A percentile compares a stretch with the other conserved stretches of the same genome.
Conservation (phyloP, 495 filamentous ascomycete species). For the Talaromyces adpressus region DNA sequence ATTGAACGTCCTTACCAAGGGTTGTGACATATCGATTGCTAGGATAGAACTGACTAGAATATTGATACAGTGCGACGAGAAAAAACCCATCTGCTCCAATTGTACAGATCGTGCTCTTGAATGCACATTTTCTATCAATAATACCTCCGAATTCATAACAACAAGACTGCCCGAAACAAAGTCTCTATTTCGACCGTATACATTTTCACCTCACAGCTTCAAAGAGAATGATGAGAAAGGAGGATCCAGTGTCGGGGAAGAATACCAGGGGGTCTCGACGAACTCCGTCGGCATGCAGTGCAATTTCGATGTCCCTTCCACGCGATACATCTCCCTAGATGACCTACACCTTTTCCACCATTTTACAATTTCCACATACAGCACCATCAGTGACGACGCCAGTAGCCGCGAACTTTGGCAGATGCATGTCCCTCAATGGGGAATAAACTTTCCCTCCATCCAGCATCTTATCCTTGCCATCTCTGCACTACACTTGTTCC, state of each 20-base stretch:
- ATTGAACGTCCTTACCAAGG: too few species aligned
- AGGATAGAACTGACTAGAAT: background rate
- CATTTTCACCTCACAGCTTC: constrained; percentile 12
- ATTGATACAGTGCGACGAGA: constrained; percentile 28
- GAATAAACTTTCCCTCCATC: constrained; percentile 35
- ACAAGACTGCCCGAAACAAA: background rate
- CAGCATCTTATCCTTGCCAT: constrained; percentile 38
- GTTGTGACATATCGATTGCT: too few species aligned
- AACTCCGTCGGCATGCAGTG: background rate
- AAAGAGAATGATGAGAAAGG: background rate
- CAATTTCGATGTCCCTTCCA: constrained; percentile 4
- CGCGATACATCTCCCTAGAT: constrained; percentile 18
- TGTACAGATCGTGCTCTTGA: constrained; percentile 22
- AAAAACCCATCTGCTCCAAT: constrained; percentile 23
- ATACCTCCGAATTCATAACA: background rate
- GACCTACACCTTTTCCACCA: constrained; percentile 34
- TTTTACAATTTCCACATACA: constrained; percentile 25
- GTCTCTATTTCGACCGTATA: constrained; percentile 20
- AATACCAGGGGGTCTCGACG: background rate
- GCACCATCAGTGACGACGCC: constrained; percentile 20
- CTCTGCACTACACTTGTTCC: constrained; percentile 35
- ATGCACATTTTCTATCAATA: constrained; percentile 17
- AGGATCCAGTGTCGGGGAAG: background rate
- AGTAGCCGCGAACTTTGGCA: constrained; percentile 28
- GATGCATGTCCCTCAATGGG: constrained; percentile 31